Evolutionary conservation across 2,329 filamentous ascomycete genomes (phyloP), one percentile per base, ranked within the genome.

Genomic region (Xylaria sp.): DNA sequence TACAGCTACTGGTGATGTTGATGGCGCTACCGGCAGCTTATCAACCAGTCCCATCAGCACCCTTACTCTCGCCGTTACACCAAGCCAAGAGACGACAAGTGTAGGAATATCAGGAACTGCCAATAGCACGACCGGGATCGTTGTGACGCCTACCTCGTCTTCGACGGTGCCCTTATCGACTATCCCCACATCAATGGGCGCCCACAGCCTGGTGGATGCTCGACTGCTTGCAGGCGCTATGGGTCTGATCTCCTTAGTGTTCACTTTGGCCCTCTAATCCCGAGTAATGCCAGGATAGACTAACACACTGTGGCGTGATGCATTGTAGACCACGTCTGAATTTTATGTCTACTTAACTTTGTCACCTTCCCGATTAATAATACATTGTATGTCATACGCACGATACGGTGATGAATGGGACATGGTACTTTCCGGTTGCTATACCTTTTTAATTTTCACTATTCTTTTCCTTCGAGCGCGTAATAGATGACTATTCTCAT

Each of bases 1-100:
- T n/a, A 38, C 2, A 70, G 68, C 49, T 5, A 59, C 62, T 6
- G 51, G 6, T 2, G 55, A 68, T 9, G 56, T 70, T 5, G 65
- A 67, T 22, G 68, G 68, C n/a, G 62, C 38, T 22, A 68, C 68
- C 1, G 62, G 38, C 2, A 61, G 39, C 31, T 25, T 9, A 7
- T 20, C 47, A 15, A 33, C 29, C 45, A 58, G 38, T 3, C 4
- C 55, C 20, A 53, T 29, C 10, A 47, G 39, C 38, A 54, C 55
- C 20, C n/a, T 62, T 17, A 63, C 59, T 27, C 5, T 64, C 45
- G 44, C 45, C n/a, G 2, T 62, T 13, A 27, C 55, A 15, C 17
- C 61, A 6, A 39, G 2, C 11, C 29, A 22, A 15, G 57, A 44
- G 20, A 45, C 53, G 3, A 13, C 63, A 11, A 50, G 56, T 13